A percentile compares a stretch with the other conserved stretches of the same genome.
Evolutionary conservation across 1,139 yeast genomes (phyloP).

Genomic region (Martiniozyma asiatica): DNA sequence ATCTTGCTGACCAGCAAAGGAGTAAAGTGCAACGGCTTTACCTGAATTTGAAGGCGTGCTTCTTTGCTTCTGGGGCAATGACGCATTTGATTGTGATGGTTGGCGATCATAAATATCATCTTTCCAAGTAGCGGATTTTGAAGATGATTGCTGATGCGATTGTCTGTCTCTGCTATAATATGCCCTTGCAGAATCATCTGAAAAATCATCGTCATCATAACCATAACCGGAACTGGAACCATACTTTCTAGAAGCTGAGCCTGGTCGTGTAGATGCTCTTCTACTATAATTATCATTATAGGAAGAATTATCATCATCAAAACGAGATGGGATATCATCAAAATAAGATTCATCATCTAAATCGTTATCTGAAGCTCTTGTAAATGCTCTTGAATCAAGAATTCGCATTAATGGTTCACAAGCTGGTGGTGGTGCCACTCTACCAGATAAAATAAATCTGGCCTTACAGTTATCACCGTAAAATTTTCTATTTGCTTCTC

Average conservation of each 20-base stretch:
- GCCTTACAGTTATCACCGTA: slow-evolving; percentile 86
- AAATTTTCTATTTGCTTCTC: slow-evolving; percentile 93
- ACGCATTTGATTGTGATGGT: slow-evolving; percentile 6
- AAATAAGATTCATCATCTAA: slow-evolving; percentile 52
- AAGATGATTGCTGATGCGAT: slow-evolving; percentile 7
- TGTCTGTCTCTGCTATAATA: slow-evolving; percentile 11
- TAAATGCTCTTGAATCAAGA: slow-evolving; percentile 76
- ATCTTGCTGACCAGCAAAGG: slow-evolving; percentile 80
- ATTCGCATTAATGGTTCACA: slow-evolving; percentile 82
- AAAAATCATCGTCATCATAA: slow-evolving; percentile 26
- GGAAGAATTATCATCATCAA: slow-evolving; percentile 30
- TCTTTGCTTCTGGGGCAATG: too few species aligned
- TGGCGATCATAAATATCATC: slow-evolving; percentile 66
- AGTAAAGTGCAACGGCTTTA: slow-evolving; percentile 82
- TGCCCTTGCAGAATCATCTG: slow-evolving; percentile 14
- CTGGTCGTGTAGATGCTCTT: slow-evolving; percentile 11
- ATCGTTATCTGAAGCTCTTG: slow-evolving; percentile 38
- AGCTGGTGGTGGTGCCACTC: slow-evolving; percentile 88
- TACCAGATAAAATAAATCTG: slow-evolving; percentile 67
- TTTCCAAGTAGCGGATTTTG: slow-evolving; percentile 47
- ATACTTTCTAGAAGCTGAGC: slow-evolving; percentile 23
- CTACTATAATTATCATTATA: slow-evolving; percentile 20
- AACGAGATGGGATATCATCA: slow-evolving; percentile 65
- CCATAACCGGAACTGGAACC: slow-evolving; percentile 27
- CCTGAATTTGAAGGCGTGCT: slow-evolving; percentile 27